A percentile compares a stretch with the other conserved stretches of the same genome.
Evolutionary conservation across 2,329 filamentous ascomycete genomes (phyloP).

Genomic region (Fusarium staphyleae): DNA sequence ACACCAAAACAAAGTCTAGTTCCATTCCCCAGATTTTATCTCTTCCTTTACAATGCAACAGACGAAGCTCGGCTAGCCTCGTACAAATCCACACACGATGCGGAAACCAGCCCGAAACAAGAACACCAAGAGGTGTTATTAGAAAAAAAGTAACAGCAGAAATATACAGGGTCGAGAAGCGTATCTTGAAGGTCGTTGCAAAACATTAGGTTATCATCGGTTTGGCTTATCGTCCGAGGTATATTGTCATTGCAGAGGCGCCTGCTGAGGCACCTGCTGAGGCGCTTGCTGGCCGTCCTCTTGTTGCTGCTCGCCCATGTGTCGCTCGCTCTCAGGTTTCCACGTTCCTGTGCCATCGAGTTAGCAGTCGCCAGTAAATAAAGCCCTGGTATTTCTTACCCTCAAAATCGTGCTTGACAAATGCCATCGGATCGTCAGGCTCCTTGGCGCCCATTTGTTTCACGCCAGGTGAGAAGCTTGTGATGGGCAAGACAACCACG

Average conservation of each 20-base stretch:
- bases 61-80: constrained; percentile 10
- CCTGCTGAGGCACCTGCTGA: no score
- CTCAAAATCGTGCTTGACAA: constrained; percentile 96
- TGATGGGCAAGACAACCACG: constrained; percentile 92
- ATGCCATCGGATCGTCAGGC: constrained; percentile 91
- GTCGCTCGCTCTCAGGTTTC: constrained; percentile 76
- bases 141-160: constrained; percentile 37
- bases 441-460: constrained; percentile 91
- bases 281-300: constrained; percentile 26
- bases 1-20: constrained; percentile 27
- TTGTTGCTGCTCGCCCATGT: constrained; percentile 63
- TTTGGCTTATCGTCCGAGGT: constrained; percentile 14
- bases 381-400: constrained; percentile 60
- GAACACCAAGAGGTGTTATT: constrained; percentile 34
- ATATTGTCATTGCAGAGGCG: constrained; percentile 34
- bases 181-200: constrained; percentile 38
- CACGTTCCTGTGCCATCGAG: constrained; percentile 65
- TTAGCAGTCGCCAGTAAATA: constrained; percentile 1
- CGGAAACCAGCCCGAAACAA: constrained; percentile 34
- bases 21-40: constrained; percentile 28
- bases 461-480: constrained; percentile 94
- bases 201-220: constrained; percentile 37
- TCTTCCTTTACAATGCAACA: constrained; percentile 33
- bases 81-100: constrained; percentile 20
- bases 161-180: constrained; percentile 42